Evolutionary conservation across 768 basidiomycete genomes (phyloP).

Genomic region (Amanita muscaria): DNA sequence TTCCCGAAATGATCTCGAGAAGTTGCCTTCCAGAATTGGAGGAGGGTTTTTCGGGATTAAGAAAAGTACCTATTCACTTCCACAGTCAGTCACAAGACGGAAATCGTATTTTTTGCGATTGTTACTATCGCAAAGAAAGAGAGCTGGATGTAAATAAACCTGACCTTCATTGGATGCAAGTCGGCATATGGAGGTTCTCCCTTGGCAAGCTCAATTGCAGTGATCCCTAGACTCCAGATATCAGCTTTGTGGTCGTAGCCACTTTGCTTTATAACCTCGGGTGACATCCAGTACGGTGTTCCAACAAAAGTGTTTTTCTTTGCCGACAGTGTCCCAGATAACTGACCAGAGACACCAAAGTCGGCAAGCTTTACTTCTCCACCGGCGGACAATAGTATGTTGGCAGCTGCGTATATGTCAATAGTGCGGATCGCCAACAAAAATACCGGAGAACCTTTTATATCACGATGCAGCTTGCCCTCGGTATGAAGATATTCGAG

Average conservation of each 20-base stretch:
- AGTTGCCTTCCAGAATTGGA: constrained; percentile 81
- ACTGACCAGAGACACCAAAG: constrained; percentile 96
- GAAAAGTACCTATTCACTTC: constrained; percentile 73
- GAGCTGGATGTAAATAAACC: constrained; percentile 11
- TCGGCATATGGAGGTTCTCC: constrained; percentile 99
- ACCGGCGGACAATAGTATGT: constrained; percentile 83
- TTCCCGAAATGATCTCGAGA: constrained; percentile 89
- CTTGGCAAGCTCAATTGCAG: constrained; percentile 94
- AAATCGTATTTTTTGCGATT: too few relatives aligned
- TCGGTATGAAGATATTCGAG: constrained; percentile 94
- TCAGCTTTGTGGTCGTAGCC: constrained; percentile 99
- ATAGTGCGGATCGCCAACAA: not conserved
- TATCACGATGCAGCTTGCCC: constrained; percentile 97
- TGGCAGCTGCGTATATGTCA: constrained; percentile 58
- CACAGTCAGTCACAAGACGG: too few relatives aligned
- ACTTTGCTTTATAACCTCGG: constrained; percentile 98
- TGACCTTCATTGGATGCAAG: constrained; percentile 96
- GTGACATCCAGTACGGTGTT: constrained; percentile 99
- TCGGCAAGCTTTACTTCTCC: constrained; percentile 98
- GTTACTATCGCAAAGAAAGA: not conserved
- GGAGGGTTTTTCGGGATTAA: constrained; percentile 97
- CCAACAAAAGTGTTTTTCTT: constrained; percentile 99
- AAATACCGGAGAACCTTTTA: constrained; percentile 61
- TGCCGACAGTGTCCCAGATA: constrained; percentile 85
- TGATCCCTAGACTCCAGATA: constrained; percentile 97